Base-by-base conservation (phyloP, 2,329 filamentous ascomycete species). In the Pseudopithomyces maydicus region DNA sequence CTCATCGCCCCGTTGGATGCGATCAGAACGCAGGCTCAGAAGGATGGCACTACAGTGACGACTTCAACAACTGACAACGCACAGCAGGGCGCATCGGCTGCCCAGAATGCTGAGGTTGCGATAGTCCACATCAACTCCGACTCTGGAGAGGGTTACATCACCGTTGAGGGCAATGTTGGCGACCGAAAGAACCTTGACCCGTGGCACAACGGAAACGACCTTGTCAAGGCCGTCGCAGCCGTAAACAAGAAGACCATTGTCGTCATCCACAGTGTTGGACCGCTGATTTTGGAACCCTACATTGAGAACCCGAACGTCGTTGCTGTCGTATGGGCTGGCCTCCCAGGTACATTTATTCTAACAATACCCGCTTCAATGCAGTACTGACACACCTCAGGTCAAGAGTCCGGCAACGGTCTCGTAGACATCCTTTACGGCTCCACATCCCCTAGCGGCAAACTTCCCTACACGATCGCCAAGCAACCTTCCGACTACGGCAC, bases 381-480 rank as follows among this genome's bases (percentile, higher is more conserved):
- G 19, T 56, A n/a, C 22, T 56, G n/a, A 41, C 43, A 42, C 22
- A 8, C 17, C 8, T 17, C 39, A 66, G 64, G 67, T n/a, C 74
- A 81, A 46, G 79, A 82, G 60, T 77, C 74, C 26, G 80, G 80
- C 29, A 80, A 80, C 38, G 74, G 76, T 1, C 70, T 82, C 12
- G 77, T 72, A 3, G 80, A 82, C 33, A 71, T 82, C 11, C 64
- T 82, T 1, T 82, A 79, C 58, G 80, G 80, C 2, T 65, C 67
- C n/a, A 62, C 70, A 3, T 74, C 73, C 6, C 80, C 80, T 1
- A 78, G 71, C 0, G 87, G 86, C 1, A 84, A 85, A 55, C 77
- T 90, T 0, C 85, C 87, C 66, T 89, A 75, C 48, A 76, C 74
- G 11, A 76, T 77, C 48, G 73, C 73, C 3, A 76, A 75, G 61